phyloP scores from a whole-genome alignment of 768 basidiomycete species.

The Hericium coralloides region DNA sequence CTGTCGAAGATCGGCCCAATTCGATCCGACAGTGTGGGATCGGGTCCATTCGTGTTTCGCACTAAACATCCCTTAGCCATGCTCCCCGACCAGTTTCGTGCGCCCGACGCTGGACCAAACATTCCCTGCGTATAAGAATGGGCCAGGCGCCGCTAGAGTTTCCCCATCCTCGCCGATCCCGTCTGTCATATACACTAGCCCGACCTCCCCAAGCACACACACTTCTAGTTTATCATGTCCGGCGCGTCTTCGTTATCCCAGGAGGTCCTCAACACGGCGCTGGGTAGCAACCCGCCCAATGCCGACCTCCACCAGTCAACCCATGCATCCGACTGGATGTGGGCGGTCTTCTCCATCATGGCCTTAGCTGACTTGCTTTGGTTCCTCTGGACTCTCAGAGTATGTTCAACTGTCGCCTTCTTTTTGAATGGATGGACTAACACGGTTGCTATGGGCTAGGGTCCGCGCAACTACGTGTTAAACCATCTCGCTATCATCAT shows the following conservation, averaged over 20 bases:
- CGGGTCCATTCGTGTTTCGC: background rate
- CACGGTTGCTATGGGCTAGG: slow-evolving; percentile 14
- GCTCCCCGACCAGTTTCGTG: background rate
- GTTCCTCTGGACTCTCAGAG: slow-evolving; percentile 28
- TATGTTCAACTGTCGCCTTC: slow-evolving; percentile 10
- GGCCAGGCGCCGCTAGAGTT: background rate
- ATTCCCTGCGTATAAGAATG: background rate
- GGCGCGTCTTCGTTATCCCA: background rate
- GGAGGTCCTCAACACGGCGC: background rate
- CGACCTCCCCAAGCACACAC: background rate
- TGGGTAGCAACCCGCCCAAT: slow-evolving; percentile 19
- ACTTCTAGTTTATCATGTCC: background rate
- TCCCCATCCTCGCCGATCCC: background rate
- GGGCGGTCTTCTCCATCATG: slow-evolving; percentile 47
- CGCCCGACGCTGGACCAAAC: background rate
- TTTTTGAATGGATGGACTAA: background rate
- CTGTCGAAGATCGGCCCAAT: background rate
- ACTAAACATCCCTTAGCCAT: background rate
- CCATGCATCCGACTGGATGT: slow-evolving; percentile 42
- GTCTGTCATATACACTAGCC: background rate
- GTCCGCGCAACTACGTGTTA: slow-evolving; percentile 36
- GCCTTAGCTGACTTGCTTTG: slow-evolving; percentile 29
- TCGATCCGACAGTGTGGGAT: background rate
- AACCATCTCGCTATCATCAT: slow-evolving; percentile 41
- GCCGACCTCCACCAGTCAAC: slow-evolving; percentile 33